Evolutionary conservation across 2,329 filamentous ascomycete genomes (phyloP).

Genomic region (Neoscytalidium dimidiatum): DNA sequence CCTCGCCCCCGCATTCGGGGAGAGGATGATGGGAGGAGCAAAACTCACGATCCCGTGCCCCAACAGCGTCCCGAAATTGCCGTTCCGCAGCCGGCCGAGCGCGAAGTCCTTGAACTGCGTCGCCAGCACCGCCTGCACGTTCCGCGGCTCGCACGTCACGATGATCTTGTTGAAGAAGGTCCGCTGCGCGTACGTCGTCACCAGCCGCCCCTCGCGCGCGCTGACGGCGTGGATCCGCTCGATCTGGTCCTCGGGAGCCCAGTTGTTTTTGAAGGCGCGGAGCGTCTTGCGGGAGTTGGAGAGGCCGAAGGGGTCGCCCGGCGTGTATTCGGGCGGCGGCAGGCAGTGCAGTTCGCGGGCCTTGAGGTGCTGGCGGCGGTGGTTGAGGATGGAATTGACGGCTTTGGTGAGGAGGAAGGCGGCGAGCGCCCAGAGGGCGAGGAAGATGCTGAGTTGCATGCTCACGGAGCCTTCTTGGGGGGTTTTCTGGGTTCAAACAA

Average conservation of each 20-base stretch:
- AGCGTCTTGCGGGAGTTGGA: slow-evolving; percentile 50
- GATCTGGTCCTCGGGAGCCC: slow-evolving; percentile 32
- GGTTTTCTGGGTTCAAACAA: too few species aligned
- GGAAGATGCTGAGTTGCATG: too few species aligned
- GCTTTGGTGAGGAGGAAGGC: slow-evolving; percentile 37
- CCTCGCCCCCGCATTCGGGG: too few species aligned
- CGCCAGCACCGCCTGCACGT: slow-evolving; percentile 49
- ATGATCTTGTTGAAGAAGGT: slow-evolving; percentile 43
- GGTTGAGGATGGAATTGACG: slow-evolving; percentile 33
- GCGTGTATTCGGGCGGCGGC: slow-evolving; percentile 44
- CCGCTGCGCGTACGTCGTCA: slow-evolving; percentile 36
- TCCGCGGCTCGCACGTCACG: slow-evolving; percentile 49
- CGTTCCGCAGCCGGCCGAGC: slow-evolving; percentile 32
- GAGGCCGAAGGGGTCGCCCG: slow-evolving; percentile 55
- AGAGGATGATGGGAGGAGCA: too few species aligned
- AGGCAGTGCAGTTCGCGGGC: slow-evolving; percentile 49
- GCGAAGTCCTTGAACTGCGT: slow-evolving; percentile 50
- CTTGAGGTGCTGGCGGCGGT: slow-evolving; percentile 39
- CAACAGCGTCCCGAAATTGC: slow-evolving; percentile 41
- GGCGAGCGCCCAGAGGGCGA: slow-evolving; percentile 29
- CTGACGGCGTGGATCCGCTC: slow-evolving; percentile 29
- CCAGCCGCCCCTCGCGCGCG: slow-evolving; percentile 24
- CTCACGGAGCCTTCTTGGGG: too few species aligned
- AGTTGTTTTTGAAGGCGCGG: slow-evolving; percentile 36
- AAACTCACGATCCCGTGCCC: slow-evolving; percentile 40